Percentiles rank a stretch among this genome's conserved stretches.
Evolutionary conservation across 805 yeast genomes (phyloP).

Genomic region (Metschnikowia kofuensis): DNA sequence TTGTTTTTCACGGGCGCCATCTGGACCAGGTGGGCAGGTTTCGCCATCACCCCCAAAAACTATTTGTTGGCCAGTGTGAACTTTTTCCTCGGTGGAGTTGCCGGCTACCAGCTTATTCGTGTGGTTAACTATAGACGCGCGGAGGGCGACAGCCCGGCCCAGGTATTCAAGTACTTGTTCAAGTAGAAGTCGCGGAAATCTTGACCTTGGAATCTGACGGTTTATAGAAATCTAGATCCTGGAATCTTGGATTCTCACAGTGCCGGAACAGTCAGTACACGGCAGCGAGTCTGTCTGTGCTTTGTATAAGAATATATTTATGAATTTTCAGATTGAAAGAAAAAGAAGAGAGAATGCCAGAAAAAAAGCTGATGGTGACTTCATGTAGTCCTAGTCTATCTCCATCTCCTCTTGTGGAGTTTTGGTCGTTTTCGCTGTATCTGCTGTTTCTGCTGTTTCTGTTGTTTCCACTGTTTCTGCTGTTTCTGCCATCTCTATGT

Average conservation of each 20-base stretch:
- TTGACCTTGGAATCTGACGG: not conserved
- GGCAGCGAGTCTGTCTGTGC: not conserved
- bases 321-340: not conserved
- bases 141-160: constrained; percentile 59
- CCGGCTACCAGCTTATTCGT: constrained; percentile 78
- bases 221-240: no score
- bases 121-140: constrained; percentile 62
- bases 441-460: not conserved
- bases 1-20: constrained; percentile 87
- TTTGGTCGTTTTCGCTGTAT: not conserved
- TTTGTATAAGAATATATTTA: constrained; percentile 4
- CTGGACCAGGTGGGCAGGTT: constrained; percentile 96
- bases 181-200: constrained; percentile 17
- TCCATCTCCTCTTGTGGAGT: not conserved
- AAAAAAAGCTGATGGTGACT: not conserved
- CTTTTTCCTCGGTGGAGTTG: constrained; percentile 88
- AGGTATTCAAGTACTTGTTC: constrained; percentile 57
- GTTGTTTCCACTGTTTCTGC: not conserved
- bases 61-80: constrained; percentile 86
- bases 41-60: constrained; percentile 88
- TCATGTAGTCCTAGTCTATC: not conserved
- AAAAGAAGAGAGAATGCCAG: not conserved
- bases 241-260: not conserved
- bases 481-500: not conserved
- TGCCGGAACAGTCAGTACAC: not conserved